phyloP scores from a whole-genome alignment of 371 early-diverging fungal species.

The Choanephora cucurbitarum region DNA sequence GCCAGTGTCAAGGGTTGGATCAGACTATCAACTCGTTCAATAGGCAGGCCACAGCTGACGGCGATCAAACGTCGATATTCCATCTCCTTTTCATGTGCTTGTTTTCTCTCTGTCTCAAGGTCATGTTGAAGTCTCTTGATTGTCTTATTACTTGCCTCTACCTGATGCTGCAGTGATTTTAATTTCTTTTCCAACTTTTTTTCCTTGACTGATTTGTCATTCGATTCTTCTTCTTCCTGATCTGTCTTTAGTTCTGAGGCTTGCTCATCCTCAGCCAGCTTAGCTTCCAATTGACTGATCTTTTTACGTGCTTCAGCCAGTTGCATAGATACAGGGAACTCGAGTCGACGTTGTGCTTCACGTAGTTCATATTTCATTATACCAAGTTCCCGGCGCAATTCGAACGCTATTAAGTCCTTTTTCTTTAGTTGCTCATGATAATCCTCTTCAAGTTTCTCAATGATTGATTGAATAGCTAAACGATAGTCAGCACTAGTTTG shows the following conservation, averaged over 20 bases:
- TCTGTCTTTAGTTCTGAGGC: slow-evolving; percentile 16
- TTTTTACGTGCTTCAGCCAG: slow-evolving; percentile 60
- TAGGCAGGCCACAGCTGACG: slow-evolving; percentile 64
- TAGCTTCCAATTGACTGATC: slow-evolving; percentile 46
- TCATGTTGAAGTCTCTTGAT: slow-evolving; percentile 48
- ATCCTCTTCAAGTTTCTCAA: slow-evolving; percentile 60
- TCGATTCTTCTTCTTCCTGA: neutral
- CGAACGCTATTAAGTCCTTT: slow-evolving; percentile 57
- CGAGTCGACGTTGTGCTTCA: slow-evolving; percentile 43
- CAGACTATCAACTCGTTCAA: slow-evolving; percentile 66
- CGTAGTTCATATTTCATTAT: slow-evolving; percentile 50
- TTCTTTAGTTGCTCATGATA: slow-evolving; percentile 56
- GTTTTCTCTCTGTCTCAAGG: slow-evolving; percentile 27
- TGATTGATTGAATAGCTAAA: slow-evolving; percentile 57
- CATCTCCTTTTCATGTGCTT: slow-evolving; percentile 38
- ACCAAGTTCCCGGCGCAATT: slow-evolving; percentile 63
- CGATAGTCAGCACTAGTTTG: neutral
- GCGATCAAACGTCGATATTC: slow-evolving; percentile 72
- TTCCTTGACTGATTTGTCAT: slow-evolving; percentile 12
- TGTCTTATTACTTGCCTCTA: slow-evolving; percentile 46
- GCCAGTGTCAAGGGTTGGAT: slow-evolving; percentile 65
- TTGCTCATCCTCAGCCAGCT: slow-evolving; percentile 31
- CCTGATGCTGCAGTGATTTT: slow-evolving; percentile 37
- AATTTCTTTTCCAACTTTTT: slow-evolving; percentile 37
- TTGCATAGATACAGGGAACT: slow-evolving; percentile 32